phyloP scores from a whole-genome alignment of 2,329 filamentous ascomycete genomes.

The Shiraia bambusicola region DNA sequence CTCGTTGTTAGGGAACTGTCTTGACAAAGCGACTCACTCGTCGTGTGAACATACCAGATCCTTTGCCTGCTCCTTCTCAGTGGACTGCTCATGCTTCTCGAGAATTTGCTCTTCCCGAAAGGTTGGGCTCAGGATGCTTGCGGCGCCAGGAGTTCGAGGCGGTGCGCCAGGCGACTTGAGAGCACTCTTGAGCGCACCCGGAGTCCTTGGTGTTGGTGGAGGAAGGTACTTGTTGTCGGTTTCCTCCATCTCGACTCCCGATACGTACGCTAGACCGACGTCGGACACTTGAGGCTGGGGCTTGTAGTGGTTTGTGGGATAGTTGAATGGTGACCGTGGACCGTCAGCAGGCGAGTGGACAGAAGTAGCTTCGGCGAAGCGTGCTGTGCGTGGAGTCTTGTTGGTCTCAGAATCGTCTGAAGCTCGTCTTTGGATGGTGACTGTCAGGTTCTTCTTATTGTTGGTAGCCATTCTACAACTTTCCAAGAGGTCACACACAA shows the following conservation, averaged over 20 bases:
- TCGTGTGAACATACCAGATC: slow-evolving; percentile 73
- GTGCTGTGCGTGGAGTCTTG: slow-evolving; percentile 71
- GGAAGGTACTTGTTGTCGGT: slow-evolving; percentile 48
- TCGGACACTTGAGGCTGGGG: slow-evolving; percentile 75
- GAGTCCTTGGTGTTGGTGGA: slow-evolving; percentile 69
- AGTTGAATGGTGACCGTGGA: slow-evolving; percentile 50
- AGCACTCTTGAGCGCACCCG: slow-evolving; percentile 75
- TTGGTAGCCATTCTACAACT: slow-evolving; percentile 50
- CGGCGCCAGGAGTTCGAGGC: slow-evolving; percentile 54
- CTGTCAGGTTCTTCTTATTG: slow-evolving; percentile 46
- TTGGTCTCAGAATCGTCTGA: slow-evolving; percentile 48
- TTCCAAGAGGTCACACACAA: slow-evolving; percentile 32
- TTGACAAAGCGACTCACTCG: not conserved
- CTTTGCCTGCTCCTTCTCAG: slow-evolving; percentile 82
- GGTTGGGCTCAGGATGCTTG: slow-evolving; percentile 82
- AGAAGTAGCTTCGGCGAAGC: slow-evolving; percentile 78
- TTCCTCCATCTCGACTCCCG: slow-evolving; percentile 57
- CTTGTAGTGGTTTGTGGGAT: slow-evolving; percentile 58
- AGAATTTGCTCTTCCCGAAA: slow-evolving; percentile 85
- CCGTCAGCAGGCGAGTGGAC: slow-evolving; percentile 74
- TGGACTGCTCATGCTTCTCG: slow-evolving; percentile 78
- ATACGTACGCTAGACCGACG: slow-evolving; percentile 90
- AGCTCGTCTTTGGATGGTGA: slow-evolving; percentile 46
- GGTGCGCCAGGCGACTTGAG: slow-evolving; percentile 85
- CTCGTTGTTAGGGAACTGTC: slow-evolving; percentile 40